Evolutionary conservation across 805 yeast genomes (phyloP).

Genomic region (Barnettozyma wickerhamii): DNA sequence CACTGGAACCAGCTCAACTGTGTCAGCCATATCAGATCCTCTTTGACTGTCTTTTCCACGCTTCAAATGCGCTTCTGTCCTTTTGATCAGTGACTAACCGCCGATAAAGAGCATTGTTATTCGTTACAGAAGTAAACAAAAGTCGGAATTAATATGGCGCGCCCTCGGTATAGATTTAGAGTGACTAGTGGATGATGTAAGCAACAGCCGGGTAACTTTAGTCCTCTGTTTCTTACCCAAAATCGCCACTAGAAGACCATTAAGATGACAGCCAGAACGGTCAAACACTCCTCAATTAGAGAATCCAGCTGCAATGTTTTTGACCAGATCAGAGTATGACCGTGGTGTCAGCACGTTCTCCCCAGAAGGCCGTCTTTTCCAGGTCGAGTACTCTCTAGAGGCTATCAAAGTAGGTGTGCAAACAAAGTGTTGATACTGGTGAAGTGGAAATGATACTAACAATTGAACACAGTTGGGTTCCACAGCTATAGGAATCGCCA

Average conservation of each 20-base stretch:
- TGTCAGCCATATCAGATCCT: too few relatives aligned
- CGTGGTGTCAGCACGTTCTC: constrained; percentile 98
- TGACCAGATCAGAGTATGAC: constrained; percentile 99
- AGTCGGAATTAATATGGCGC: background rate
- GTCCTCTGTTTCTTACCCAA: background rate
- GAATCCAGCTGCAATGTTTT: constrained; percentile 64
- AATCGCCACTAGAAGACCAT: constrained; percentile 4
- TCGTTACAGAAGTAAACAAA: background rate
- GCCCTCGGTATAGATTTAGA: background rate
- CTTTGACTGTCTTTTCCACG: too few relatives aligned
- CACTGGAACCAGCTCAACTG: too few relatives aligned
- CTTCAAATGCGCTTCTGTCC: too few relatives aligned
- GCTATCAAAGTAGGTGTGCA: constrained; percentile 70
- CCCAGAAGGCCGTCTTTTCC: constrained; percentile 97
- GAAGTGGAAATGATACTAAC: constrained; percentile 3
- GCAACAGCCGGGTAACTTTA: background rate
- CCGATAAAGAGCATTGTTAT: too few relatives aligned
- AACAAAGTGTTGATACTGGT: constrained; percentile 1
- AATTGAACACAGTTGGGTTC: constrained; percentile 56
- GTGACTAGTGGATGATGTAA: background rate
- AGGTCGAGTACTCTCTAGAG: constrained; percentile 95
- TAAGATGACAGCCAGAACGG: too few relatives aligned
- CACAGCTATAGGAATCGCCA: constrained; percentile 95
- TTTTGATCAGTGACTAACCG: too few relatives aligned
- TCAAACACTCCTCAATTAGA: background rate